phyloP scores from a whole-genome alignment of 2,329 filamentous ascomycete genomes.

The Pseudogymnoascus pannorum region DNA sequence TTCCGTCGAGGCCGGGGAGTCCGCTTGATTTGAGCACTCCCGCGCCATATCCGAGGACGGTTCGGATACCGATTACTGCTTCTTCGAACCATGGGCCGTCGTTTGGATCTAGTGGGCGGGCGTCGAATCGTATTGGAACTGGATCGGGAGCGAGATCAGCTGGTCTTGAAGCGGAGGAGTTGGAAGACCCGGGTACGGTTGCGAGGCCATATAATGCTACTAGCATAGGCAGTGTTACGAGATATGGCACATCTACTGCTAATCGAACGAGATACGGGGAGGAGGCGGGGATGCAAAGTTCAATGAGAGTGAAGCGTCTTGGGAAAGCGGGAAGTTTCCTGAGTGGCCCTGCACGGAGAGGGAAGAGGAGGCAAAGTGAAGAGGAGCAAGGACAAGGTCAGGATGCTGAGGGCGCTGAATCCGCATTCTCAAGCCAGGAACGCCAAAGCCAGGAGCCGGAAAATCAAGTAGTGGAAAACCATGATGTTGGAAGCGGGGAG shows the following conservation, averaged over 20 bases:
- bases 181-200: slow-evolving; percentile 38
- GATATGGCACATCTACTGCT: slow-evolving; percentile 42
- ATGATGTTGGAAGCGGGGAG: slow-evolving; percentile 25
- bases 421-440: slow-evolving; percentile 23
- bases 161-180: slow-evolving; percentile 17
- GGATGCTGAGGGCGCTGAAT: slow-evolving; percentile 27
- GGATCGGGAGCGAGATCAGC: slow-evolving; percentile 16
- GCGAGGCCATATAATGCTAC: slow-evolving; percentile 40
- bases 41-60: slow-evolving; percentile 24
- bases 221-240: slow-evolving; percentile 46
- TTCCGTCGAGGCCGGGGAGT: slow-evolving; percentile 11
- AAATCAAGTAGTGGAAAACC: slow-evolving; percentile 26
- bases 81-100: slow-evolving; percentile 22
- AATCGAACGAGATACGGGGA: slow-evolving; percentile 50
- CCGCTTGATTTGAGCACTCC: slow-evolving; percentile 28
- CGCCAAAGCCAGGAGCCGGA: slow-evolving; percentile 19
- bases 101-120: slow-evolving; percentile 23
- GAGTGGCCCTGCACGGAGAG: slow-evolving; percentile 71
- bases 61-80: slow-evolving; percentile 23
- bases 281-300: slow-evolving; percentile 59
- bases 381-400: slow-evolving; percentile 36
- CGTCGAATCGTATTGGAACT: slow-evolving; percentile 21
- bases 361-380: slow-evolving; percentile 51
- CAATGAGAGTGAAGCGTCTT: slow-evolving; percentile 69
- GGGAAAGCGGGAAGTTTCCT: slow-evolving; percentile 72